phyloP scores from a whole-genome alignment of 345 rosid species.

The Excoecaria cochinchinensis region DNA sequence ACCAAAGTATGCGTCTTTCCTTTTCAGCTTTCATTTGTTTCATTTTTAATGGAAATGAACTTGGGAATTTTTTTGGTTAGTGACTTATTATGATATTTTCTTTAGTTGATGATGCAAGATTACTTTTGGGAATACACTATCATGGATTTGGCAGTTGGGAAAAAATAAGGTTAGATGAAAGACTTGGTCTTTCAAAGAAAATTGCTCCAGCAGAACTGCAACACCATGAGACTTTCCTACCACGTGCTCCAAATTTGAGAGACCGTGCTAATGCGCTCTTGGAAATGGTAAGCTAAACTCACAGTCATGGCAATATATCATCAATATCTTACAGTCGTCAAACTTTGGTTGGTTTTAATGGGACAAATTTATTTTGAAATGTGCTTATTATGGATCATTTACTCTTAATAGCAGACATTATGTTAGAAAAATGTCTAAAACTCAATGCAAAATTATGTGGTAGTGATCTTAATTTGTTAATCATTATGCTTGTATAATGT shows the following conservation, averaged over 20 bases:
- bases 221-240: slow-evolving; percentile 97
- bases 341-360: too few species aligned
- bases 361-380: not conserved
- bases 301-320: too few species aligned
- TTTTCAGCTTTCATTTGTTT: slow-evolving; percentile 4
- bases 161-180: slow-evolving; percentile 86
- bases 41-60: not conserved
- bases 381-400: too few species aligned
- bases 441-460: not conserved
- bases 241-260: slow-evolving; percentile 95
- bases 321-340: too few species aligned
- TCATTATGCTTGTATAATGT: not conserved
- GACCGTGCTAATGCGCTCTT: slow-evolving; percentile 98
- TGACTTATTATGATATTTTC: slow-evolving; percentile 17
- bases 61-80: not conserved
- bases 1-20: slow-evolving; percentile 58
- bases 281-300: slow-evolving; percentile 66
- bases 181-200: slow-evolving; percentile 90
- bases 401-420: too few species aligned
- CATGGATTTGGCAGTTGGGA: slow-evolving; percentile 99
- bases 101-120: slow-evolving; percentile 95
- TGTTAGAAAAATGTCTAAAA: not conserved
- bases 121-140: slow-evolving; percentile 86
- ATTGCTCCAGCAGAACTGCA: slow-evolving; percentile 98
- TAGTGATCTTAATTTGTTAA: too few species aligned